Base-by-base conservation (phyloP, 768 basidiomycete genomes). In the Lyophyllum shimeji region DNA sequence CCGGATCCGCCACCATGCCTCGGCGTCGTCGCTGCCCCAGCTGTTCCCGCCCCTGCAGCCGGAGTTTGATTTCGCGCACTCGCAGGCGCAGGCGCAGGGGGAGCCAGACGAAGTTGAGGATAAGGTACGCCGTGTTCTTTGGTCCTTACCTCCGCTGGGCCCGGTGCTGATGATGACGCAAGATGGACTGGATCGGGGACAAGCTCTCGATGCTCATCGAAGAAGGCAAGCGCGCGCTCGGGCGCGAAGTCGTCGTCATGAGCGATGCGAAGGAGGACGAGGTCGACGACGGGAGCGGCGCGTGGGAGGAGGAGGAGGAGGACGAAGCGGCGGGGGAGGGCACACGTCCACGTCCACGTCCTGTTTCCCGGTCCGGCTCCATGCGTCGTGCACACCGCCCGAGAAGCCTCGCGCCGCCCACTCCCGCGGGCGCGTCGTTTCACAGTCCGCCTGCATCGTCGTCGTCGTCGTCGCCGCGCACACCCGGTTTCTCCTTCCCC, bases 111-210 rank as follows among this genome's bases (percentile, higher is more conserved):
- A 71, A 27, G 75, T 79, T n/a, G 77, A 81, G 34, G 75, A 79
- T 34, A 74, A 82, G 73, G 79, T 81, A 54, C 34, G 68, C 62
- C n/a, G n/a, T n/a, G n/a, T n/a, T n/a, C n/a, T n/a, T n/a, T n/a
- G n/a, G n/a, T 18, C 39, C 39, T 18, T 18, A 2, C 39, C 9
- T 15, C 15, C 17, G 5, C 17, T 40, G 9, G 5, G 29, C 29
- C 9, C 4, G 9, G 5, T 9, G 29, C n/a, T 9, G 5, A 4
- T 40, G 6, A n/a, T 40, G n/a, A 4, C 18, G 5, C 15, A 63
- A 91, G 79, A 92, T 93, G 87, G 88, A 90, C 61, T 90, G 88
- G 88, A 87, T 93, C 56, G 87, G 88, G 18, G 84, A 82, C 59
- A 83, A 82, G 60, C 79, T 94, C 27, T 69, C 82, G 24, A 72